phyloP scores from a whole-genome alignment of 2,329 filamentous ascomycete genomes.

The Alternaria ethzedia region DNA sequence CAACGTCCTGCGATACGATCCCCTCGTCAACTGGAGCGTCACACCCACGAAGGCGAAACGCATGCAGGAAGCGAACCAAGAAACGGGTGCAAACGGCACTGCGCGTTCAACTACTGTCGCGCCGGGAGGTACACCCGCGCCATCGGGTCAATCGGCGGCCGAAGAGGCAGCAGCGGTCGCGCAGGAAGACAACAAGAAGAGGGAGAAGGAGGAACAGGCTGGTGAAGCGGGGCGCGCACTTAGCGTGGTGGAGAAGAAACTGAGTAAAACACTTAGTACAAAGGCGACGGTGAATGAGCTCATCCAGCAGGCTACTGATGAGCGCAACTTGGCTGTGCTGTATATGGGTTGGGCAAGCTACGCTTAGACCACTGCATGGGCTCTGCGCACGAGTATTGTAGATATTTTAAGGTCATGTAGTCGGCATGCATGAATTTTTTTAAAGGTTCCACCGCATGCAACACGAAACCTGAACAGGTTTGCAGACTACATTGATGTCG shows the following conservation, averaged over 20 bases:
- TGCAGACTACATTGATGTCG: background rate
- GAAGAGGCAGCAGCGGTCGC: slow-evolving; percentile 32
- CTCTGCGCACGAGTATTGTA: background rate
- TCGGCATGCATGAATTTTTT: background rate
- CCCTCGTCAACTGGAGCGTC: slow-evolving; percentile 93
- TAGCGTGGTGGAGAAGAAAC: slow-evolving; percentile 92
- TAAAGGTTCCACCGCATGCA: background rate
- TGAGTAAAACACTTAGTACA: slow-evolving; percentile 91
- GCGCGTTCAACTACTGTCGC: slow-evolving; percentile 40
- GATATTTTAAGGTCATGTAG: background rate
- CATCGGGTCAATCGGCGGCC: slow-evolving; percentile 19
- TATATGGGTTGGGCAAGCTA: slow-evolving; percentile 57
- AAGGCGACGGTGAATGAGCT: slow-evolving; percentile 95
- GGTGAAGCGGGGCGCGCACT: slow-evolving; percentile 90
- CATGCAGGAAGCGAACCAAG: slow-evolving; percentile 68
- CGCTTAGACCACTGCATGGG: slow-evolving; percentile 16
- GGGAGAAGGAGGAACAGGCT: slow-evolving; percentile 62
- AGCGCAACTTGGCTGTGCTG: slow-evolving; percentile 86
- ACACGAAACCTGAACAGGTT: background rate
- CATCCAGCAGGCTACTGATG: slow-evolving; percentile 94
- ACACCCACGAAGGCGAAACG: slow-evolving; percentile 71
- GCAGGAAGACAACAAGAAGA: slow-evolving; percentile 46
- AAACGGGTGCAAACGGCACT: slow-evolving; percentile 51
- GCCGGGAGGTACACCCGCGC: slow-evolving; percentile 40
- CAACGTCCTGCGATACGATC: slow-evolving; percentile 97